phyloP scores from a whole-genome alignment of 129 eudicot species.

The Centrapalus pauciflorus region DNA sequence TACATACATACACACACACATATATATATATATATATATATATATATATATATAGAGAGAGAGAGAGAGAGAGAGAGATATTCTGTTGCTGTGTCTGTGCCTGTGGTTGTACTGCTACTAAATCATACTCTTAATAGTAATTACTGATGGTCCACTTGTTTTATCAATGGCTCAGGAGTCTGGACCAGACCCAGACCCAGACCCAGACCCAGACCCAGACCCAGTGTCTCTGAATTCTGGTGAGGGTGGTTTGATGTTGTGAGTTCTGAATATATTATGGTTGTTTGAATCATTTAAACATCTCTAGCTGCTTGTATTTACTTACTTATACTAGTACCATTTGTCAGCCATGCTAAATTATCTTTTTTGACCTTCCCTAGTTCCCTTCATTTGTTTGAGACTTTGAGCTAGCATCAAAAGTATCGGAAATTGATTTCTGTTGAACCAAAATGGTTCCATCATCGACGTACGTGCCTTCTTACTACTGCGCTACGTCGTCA shows the following conservation, averaged over 20 bases:
- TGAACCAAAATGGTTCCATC: too few species aligned
- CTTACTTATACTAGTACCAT: background rate
- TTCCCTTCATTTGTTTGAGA: too few species aligned
- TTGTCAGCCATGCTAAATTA: background rate
- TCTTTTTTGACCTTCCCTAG: too few species aligned
- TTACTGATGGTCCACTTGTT: conserved; percentile 12
- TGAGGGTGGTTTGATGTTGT: background rate
- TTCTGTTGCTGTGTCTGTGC: background rate
- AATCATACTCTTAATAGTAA: conserved; percentile 10
- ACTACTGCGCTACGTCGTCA: too few species aligned
- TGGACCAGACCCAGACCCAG: background rate
- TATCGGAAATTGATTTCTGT: too few species aligned
- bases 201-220: background rate
- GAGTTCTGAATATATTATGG: conserved; percentile 3
- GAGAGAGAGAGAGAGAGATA: too few species aligned
- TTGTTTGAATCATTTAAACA: conserved; percentile 22
- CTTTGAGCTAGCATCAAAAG: too few species aligned
- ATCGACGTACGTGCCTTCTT: too few species aligned
- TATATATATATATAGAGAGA: too few species aligned
- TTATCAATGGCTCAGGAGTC: background rate
- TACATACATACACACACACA: background rate
- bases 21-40: too few species aligned
- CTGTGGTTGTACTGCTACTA: conserved; percentile 8
- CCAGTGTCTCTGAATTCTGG: background rate
- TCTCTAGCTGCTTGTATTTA: background rate